Conservation (phyloP, 1,284 basidiomycete species). For the Austroboletus niveus region DNA sequence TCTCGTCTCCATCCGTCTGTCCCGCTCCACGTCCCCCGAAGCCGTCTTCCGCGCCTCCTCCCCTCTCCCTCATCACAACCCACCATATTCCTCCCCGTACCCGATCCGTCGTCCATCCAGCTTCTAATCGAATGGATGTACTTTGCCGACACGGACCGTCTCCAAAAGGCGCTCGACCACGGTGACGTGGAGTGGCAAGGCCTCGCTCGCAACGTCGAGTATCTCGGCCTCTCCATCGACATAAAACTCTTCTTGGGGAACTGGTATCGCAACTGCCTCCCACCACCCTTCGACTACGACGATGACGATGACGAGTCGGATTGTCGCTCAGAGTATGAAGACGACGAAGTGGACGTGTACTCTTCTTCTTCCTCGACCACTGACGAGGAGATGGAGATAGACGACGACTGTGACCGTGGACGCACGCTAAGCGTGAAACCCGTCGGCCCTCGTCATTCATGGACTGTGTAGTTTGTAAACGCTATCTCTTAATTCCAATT, state of each 20-base stretch:
- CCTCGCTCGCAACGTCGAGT: constrained; percentile 78
- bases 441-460: too few relatives aligned
- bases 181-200: constrained; percentile 73
- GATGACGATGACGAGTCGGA: constrained; percentile 26
- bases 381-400: constrained; percentile 21
- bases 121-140: constrained; percentile 78
- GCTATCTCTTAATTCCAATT: too few relatives aligned
- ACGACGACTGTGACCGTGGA: constrained; percentile 22
- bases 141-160: constrained; percentile 59
- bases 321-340: background rate
- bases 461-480: too few relatives aligned
- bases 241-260: constrained; percentile 66
- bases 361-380: constrained; percentile 9
- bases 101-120: constrained; percentile 70
- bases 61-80: constrained; percentile 62
- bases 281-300: constrained; percentile 33
- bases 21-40: constrained; percentile 41
- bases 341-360: constrained; percentile 10
- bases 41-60: constrained; percentile 62
- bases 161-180: constrained; percentile 57
- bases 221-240: constrained; percentile 65
- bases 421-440: constrained; percentile 24
- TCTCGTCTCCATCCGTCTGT: constrained; percentile 24
- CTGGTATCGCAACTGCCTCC: constrained; percentile 61
- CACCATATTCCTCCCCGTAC: constrained; percentile 70